Evolutionary conservation across 495 filamentous ascomycete species (phyloP), one percentile per base, ranked within the genome.

Genomic region (Hyaloscypha hepaticicola): DNA sequence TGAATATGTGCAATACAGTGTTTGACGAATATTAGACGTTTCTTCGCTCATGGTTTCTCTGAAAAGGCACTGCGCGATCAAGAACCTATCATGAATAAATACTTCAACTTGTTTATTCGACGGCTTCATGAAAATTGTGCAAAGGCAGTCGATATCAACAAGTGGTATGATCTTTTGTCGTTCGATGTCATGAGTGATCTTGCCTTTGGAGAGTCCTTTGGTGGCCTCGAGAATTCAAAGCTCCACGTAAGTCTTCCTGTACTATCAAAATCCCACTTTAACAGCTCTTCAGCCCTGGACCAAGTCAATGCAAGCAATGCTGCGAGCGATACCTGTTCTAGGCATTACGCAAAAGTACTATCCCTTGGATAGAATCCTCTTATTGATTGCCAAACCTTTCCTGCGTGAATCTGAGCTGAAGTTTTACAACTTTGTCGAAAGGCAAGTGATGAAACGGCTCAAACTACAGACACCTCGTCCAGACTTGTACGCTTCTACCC

Each of bases 111-210:
- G 25, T 66, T 88, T 4, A 73, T 87, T 1, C 31, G 63, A 41
- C 69, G 75, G 41, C 53, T 88, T 28, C 38, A 16, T 45, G 38
- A 45, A 45, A 14, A 45, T 16, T 8, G 38, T 45, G 38, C 11
- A 45, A 0, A 14, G 38, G 38, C 38, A 16, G 3, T 19, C 19
- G 58, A 69, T 27, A 60, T 65, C 3, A 34, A 28, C 6, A 66
- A 66, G 24, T 75, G 74, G 74, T 66, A 57, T 29, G 66, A 84
- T 58, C 84, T 76, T 68, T 78, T 75, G 3, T 84, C 84, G 0
- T 87, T 87, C 61, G 85, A 87, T 61, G 72, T 87, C 11, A 82
- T 85, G 14, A 83, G 85, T 1, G 81, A 86, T 63, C 72, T 88
- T 19, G 77, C 81, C 6, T 85, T 87, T 61, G 85, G 84, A 0